Evolutionary conservation across 169 alveolate genomes (phyloP).

Genomic region (Plasmodium adleri): DNA sequence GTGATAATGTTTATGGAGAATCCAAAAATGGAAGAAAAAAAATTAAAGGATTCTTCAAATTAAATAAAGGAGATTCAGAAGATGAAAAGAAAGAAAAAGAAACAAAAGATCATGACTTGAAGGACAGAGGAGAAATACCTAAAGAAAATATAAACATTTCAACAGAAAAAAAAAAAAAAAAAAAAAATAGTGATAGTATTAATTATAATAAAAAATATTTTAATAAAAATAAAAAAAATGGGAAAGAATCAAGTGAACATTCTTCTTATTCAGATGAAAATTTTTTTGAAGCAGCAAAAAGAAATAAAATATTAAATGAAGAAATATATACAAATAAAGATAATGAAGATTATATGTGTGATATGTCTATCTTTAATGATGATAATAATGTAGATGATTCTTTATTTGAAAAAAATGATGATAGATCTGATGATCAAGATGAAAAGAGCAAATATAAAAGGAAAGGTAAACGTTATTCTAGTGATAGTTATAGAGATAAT

Average conservation of each 20-base stretch:
- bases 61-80: not conserved
- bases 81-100: conserved; percentile 3
- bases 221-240: not conserved
- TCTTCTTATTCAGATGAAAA: conserved; percentile 37
- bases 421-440: not conserved
- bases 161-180: not conserved
- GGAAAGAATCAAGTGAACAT: not conserved
- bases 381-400: conserved; percentile 1
- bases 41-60: not conserved
- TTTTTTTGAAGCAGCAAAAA: conserved; percentile 42
- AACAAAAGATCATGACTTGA: not conserved
- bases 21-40: not conserved
- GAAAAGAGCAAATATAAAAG: not conserved
- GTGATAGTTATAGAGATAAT: not conserved
- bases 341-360: conserved; percentile 16
- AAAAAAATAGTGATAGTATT: not conserved
- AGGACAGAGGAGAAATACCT: not conserved
- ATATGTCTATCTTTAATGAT: conserved; percentile 24
- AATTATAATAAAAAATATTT: conserved; percentile 17
- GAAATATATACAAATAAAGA: not conserved
- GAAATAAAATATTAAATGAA: conserved; percentile 24
- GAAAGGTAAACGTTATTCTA: not conserved
- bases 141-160: conserved; percentile 2
- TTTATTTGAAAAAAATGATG: not conserved
- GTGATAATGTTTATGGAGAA: not conserved